These are phyloP conservation scores for Babesia bigemina DNA, from an alignment of 169 alveolate species.

Conservation along the genomic window DNA sequence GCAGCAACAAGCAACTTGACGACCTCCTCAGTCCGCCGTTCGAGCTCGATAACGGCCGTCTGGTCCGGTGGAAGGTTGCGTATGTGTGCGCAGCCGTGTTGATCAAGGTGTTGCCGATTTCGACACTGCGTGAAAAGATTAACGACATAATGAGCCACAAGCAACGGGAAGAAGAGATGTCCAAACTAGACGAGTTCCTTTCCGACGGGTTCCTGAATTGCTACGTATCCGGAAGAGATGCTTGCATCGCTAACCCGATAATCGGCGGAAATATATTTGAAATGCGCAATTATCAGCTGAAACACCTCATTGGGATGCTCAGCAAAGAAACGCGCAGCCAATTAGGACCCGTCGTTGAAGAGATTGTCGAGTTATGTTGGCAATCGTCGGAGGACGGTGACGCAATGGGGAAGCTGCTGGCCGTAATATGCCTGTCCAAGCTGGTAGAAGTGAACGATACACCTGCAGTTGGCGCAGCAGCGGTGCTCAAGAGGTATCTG, in stretches of 20 bases:
- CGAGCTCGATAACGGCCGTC: not conserved
- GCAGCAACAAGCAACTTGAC: slow-evolving; percentile 4
- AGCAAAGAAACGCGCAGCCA: not conserved
- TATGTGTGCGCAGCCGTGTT: slow-evolving; percentile 19
- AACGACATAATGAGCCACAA: not conserved
- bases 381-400: slow-evolving; percentile 20
- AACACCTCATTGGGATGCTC: slow-evolving; percentile 10
- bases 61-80: slow-evolving; percentile 27
- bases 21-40: slow-evolving; percentile 25
- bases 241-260: slow-evolving; percentile 7
- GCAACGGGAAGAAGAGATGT: not conserved
- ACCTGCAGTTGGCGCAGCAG: slow-evolving; percentile 24
- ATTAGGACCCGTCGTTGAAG: not conserved
- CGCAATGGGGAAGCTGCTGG: slow-evolving; percentile 17
- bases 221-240: not conserved
- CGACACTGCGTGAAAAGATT: not conserved
- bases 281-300: slow-evolving; percentile 34
- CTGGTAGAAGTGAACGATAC: slow-evolving; percentile 6
- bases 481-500: slow-evolving; percentile 16
- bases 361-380: slow-evolving; percentile 37
- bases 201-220: not conserved
- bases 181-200: slow-evolving; percentile 2
- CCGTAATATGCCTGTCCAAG: slow-evolving; percentile 21
- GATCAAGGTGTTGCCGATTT: slow-evolving; percentile 3
- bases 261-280: slow-evolving; percentile 20